A percentile compares a stretch with the other conserved stretches of the same genome.
phyloP scores from a whole-genome alignment of 768 basidiomycete genomes.

The Termitomyces sp. region DNA sequence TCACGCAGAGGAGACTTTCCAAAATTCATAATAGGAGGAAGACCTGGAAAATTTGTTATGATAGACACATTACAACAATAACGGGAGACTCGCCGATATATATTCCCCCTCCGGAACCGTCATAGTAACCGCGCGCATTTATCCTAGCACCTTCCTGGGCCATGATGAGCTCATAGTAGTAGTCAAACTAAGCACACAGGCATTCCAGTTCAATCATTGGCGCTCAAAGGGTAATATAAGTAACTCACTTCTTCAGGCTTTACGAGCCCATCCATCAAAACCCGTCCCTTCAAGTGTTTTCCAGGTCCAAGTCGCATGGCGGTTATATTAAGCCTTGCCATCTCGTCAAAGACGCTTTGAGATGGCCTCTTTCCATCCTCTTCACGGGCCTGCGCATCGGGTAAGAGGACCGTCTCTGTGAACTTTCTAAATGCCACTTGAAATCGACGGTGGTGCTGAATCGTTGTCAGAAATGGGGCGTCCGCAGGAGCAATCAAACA shows the following conservation, averaged over 20 bases:
- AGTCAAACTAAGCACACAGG: constrained; percentile 44
- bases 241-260: constrained; percentile 15
- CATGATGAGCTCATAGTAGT: constrained; percentile 63
- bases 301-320: constrained; percentile 17
- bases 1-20: constrained; percentile 41
- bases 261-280: constrained; percentile 14
- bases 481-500: too few relatives aligned
- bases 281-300: constrained; percentile 12
- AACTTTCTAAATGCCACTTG: constrained; percentile 15
- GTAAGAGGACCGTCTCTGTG: constrained; percentile 12
- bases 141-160: constrained; percentile 59
- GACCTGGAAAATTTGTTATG: too few relatives aligned
- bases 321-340: constrained; percentile 13
- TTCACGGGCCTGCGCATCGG: constrained; percentile 16
- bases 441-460: constrained; percentile 15
- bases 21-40: constrained; percentile 53
- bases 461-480: too few relatives aligned
- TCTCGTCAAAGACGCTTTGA: constrained; percentile 8
- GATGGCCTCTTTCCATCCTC: constrained; percentile 16
- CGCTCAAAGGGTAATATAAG: not conserved
- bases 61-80: too few relatives aligned
- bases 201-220: constrained; percentile 11
- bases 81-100: constrained; percentile 22
- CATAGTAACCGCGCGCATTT: constrained; percentile 61
- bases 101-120: constrained; percentile 66